Base-by-base conservation (phyloP, 2,329 filamentous ascomycete species). In the Colletotrichum incanum region DNA sequence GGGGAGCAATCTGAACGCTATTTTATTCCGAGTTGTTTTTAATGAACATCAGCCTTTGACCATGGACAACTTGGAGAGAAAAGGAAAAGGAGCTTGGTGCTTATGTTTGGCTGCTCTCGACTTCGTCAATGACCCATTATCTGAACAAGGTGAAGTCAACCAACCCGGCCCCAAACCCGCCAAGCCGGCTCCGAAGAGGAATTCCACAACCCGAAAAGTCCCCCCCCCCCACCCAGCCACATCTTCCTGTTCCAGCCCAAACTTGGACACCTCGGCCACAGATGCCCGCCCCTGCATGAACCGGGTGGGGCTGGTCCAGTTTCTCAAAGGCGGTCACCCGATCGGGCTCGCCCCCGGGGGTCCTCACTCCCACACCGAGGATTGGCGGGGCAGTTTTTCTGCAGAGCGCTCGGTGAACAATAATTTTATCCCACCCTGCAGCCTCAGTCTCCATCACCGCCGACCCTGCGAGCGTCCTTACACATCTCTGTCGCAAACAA, bases 381-480 rank as follows among this genome's bases (percentile, higher is more conserved):
- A 56, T 67, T 56, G 49, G 69, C 69, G 72, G 64, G 68, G 72
- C 69, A 72, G 54, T 61, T 55, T 41, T 55, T 49, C 62, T 52
- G 26, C 50, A 20, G 26, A 8, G 26, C 18, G 50, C 50, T 74
- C 70, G 73, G 73, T 74, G 73, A 71, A 71, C 73, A 68, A 66
- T 45, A 70, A 73, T 73, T 73, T 73, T 74, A 71, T 67, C 62
- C 65, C 72, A 58, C 55, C 69, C 50, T 41, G 43, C 54, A 41
- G 37, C 49, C 26, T 52, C 55, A 34, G 66, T 45, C 39, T 23
- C 41, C 65, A 41, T 41, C 65, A 26, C 39, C 23, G 56, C 18
- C 16, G 37, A 20, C n/a, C 26, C n/a, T 16, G 28, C 61, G 18
- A 54, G 20, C 23, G 28, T 14, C 26, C 16, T 45, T 26, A 18